Conservation (phyloP, 108 stramenopile species). For the Halocafeteria seosinensis region DNA sequence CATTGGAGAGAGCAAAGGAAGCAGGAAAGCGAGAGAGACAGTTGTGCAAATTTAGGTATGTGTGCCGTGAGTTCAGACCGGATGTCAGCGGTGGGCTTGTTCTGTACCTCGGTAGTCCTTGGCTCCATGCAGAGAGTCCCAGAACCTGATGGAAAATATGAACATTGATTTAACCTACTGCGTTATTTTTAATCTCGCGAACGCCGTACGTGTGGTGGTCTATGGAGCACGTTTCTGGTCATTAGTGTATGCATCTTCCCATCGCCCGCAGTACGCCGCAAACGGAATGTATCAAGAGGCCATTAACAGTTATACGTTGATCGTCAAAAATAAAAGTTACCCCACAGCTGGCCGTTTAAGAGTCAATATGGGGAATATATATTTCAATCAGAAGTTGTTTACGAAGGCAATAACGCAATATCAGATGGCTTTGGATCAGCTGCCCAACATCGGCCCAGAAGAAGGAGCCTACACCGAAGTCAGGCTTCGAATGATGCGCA, state of each 20-base stretch:
- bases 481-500: conserved; percentile 52
- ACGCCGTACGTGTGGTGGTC: too few relatives aligned
- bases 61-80: too few relatives aligned
- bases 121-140: too few relatives aligned
- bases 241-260: too few relatives aligned
- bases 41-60: conserved; percentile 40
- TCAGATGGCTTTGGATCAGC: conserved; percentile 70
- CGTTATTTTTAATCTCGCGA: conserved; percentile 55
- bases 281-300: conserved; percentile 63
- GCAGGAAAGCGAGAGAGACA: conserved; percentile 48
- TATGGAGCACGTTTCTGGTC: too few relatives aligned
- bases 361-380: conserved; percentile 70
- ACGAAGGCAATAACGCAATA: conserved; percentile 60
- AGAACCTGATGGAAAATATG: conserved; percentile 39
- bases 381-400: conserved; percentile 55
- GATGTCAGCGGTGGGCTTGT: too few relatives aligned
- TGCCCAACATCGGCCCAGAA: too few relatives aligned
- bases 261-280: too few relatives aligned
- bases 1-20: conserved; percentile 61
- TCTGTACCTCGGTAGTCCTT: too few relatives aligned
- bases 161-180: conserved; percentile 54
- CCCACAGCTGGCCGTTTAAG: conserved; percentile 39
- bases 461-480: conserved; percentile 40
- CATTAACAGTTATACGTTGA: conserved; percentile 39
- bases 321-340: conserved; percentile 51